Conservation (phyloP, 192 early-diverging fungal species). For the Umbelopsis ramanniana region DNA sequence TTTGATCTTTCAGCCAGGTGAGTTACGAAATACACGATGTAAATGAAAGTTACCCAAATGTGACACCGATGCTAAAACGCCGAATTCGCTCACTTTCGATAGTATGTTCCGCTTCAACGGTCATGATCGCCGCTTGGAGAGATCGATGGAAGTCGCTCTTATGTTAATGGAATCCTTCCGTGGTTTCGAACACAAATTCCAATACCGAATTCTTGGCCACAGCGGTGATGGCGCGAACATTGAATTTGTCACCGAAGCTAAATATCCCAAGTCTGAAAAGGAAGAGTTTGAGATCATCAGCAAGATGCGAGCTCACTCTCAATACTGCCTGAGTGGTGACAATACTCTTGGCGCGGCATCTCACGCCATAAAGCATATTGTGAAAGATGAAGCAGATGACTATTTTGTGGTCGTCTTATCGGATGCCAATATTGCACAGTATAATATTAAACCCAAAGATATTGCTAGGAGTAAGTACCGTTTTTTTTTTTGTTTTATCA, state of each 20-base stretch:
- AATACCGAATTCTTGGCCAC: constrained; percentile 77
- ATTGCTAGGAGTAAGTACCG: constrained; percentile 59
- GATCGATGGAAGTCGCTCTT: constrained; percentile 65
- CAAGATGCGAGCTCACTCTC: constrained; percentile 77
- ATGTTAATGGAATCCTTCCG: constrained; percentile 80
- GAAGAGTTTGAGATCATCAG: constrained; percentile 69
- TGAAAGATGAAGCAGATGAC: constrained; percentile 76
- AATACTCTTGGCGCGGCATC: constrained; percentile 73
- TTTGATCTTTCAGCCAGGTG: constrained; percentile 77
- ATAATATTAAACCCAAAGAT: constrained; percentile 75
- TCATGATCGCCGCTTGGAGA: constrained; percentile 62
- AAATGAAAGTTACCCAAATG: no score
- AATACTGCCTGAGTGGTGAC: constrained; percentile 81
- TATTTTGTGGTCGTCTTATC: constrained; percentile 80
- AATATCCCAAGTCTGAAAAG: constrained; percentile 81
- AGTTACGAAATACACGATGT: constrained; percentile 28
- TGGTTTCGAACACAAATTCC: constrained; percentile 78
- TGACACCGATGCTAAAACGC: no score
- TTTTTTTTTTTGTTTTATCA: not conserved
- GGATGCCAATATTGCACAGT: constrained; percentile 81
- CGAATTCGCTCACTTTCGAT: not conserved
- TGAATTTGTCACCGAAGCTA: constrained; percentile 69
- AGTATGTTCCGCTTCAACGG: constrained; percentile 71
- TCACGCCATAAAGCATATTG: constrained; percentile 69
- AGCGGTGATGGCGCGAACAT: constrained; percentile 77